Conservation (phyloP, 1,139 yeast genomes). For the Protomyces pachydermus region DNA sequence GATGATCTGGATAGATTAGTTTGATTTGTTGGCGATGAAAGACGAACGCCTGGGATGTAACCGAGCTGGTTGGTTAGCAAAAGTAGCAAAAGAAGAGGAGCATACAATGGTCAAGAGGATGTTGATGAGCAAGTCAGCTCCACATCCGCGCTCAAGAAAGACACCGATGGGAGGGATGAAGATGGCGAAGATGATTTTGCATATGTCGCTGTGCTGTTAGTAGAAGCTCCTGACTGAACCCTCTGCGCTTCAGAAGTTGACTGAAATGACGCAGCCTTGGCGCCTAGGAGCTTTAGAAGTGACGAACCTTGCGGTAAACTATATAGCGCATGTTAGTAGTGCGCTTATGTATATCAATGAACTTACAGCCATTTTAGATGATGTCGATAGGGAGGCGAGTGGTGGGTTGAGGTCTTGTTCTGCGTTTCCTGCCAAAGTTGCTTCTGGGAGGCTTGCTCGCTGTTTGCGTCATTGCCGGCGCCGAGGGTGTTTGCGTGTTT, state of each 20-base stretch:
- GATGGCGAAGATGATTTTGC: conserved; percentile 45
- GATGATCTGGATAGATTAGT: neutral
- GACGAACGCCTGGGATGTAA: conserved; percentile 15
- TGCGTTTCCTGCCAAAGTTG: too few relatives aligned
- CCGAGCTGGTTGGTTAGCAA: conserved; percentile 12
- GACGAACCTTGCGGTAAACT: neutral
- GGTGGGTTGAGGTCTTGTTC: neutral
- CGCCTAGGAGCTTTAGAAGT: neutral
- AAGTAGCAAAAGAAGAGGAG: neutral
- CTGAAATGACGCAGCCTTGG: too few relatives aligned
- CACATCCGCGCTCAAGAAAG: conserved; percentile 57
- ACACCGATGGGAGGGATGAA: conserved; percentile 70
- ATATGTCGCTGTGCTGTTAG: conserved; percentile 19
- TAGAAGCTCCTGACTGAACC: neutral
- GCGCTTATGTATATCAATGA: neutral
- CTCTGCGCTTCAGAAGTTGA: too few relatives aligned
- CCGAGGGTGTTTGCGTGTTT: too few relatives aligned
- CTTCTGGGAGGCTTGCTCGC: neutral
- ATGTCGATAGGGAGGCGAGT: neutral
- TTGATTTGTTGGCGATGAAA: neutral
- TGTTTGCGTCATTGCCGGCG: neutral
- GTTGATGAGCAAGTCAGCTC: conserved; percentile 52
- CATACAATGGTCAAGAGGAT: conserved; percentile 43
- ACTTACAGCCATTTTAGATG: neutral
- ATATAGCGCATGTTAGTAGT: neutral